phyloP scores from a whole-genome alignment of 202 grass and related monocot genomes.

The Hordeum pubiflorum region DNA sequence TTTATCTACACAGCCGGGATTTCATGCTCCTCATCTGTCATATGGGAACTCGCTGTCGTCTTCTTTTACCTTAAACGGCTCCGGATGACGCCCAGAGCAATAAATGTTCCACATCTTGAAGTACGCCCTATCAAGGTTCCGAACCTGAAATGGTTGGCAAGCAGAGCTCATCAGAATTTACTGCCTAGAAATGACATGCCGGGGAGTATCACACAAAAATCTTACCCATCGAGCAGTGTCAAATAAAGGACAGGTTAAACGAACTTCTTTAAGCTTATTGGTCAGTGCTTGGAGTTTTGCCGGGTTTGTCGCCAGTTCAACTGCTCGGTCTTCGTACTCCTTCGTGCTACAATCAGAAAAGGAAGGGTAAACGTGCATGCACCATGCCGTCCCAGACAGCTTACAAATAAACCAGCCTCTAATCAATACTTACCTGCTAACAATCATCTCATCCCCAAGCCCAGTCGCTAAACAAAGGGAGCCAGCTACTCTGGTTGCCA shows the following conservation, averaged over 20 bases:
- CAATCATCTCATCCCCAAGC: slow-evolving; percentile 94
- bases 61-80: slow-evolving; percentile 61
- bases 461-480: slow-evolving; percentile 79
- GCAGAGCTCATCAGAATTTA: background rate
- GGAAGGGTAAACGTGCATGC: background rate
- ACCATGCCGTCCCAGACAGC: background rate
- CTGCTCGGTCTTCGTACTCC: slow-evolving; percentile 88
- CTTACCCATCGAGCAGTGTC: slow-evolving; percentile 86
- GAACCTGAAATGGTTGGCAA: slow-evolving; percentile 37
- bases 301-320: slow-evolving; percentile 58
- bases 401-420: background rate
- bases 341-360: slow-evolving; percentile 46
- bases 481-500: slow-evolving; percentile 98
- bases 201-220: background rate
- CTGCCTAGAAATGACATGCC: background rate
- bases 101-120: slow-evolving; percentile 73
- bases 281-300: slow-evolving; percentile 57
- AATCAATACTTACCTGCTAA: slow-evolving; percentile 41
- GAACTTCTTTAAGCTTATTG: slow-evolving; percentile 64
- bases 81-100: slow-evolving; percentile 38
- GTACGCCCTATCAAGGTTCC: slow-evolving; percentile 57
- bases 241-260: slow-evolving; percentile 83
- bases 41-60: slow-evolving; percentile 43
- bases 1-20: slow-evolving; percentile 43
- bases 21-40: slow-evolving; percentile 21